Evolutionary conservation across 371 early-diverging fungal genomes (phyloP).

Genomic region (Syncephalastrum monosporum): DNA sequence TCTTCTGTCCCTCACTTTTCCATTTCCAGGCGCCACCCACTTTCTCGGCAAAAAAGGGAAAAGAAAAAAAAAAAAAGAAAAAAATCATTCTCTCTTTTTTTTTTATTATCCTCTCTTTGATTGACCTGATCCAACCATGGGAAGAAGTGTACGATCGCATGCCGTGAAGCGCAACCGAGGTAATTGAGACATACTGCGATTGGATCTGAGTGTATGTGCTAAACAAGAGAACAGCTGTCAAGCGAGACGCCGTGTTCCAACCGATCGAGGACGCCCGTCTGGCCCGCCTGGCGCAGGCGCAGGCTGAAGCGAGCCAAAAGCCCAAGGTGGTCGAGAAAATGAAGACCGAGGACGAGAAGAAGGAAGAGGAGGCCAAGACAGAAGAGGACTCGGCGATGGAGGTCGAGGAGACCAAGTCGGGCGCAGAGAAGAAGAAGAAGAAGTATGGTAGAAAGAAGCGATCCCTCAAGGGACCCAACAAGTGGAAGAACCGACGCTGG

Average conservation of each 20-base stretch:
- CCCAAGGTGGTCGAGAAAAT: constrained; percentile 30
- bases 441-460: constrained; percentile 1
- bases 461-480: no score
- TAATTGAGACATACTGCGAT: background rate
- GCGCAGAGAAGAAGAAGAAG: constrained; percentile 6
- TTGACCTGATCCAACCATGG: constrained; percentile 8
- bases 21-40: no score
- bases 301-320: constrained; percentile 44
- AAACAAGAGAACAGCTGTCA: constrained; percentile 29
- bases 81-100: constrained; percentile 1
- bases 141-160: constrained; percentile 16
- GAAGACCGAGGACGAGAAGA: constrained; percentile 18
- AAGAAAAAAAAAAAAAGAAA: constrained; percentile 4
- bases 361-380: constrained; percentile 2
- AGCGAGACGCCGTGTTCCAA: constrained; percentile 42
- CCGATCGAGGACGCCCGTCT: constrained; percentile 48
- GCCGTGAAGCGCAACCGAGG: constrained; percentile 11
- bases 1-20: no score
- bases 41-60: background rate
- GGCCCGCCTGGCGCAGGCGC: constrained; percentile 42
- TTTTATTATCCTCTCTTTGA: background rate
- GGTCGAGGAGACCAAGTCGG: background rate
- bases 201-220: constrained; percentile 1
- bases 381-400: constrained; percentile 11
- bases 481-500: no score